Evolutionary conservation across 2,329 filamentous ascomycete genomes (phyloP), one percentile per base, ranked within the genome.

Genomic region (Chrysoporthe deuterocubensis): DNA sequence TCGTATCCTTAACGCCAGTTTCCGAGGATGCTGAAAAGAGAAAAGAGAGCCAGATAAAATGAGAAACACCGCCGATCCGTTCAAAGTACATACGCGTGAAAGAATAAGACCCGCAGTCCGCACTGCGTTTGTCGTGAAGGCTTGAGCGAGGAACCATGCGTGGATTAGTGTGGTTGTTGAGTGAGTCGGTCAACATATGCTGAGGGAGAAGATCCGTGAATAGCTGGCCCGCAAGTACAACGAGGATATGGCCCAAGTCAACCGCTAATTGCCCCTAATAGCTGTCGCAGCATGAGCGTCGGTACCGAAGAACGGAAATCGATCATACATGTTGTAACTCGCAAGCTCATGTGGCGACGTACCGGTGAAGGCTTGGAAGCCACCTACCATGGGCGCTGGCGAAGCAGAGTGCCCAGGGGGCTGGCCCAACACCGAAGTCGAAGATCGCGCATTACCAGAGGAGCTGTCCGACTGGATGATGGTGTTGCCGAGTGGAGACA

Each of bases 241-340:
- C 43, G n/a, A 52, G 21, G 69, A 52, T 54, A 71, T 46, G 37
- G 43, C 56, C 64, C 48, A 60, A 40, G 60, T 62, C 61, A 66
- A 62, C 56, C 43, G 54, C 68, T 70, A 70, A 62, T 67, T 72
- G 64, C 80, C 78, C 72, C 77, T 77, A 70, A 82, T 88, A 54
- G 84, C 84, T 74, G 84, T 82, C 57, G 83, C 78, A 65, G 82
- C 73, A 76, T 86, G 81, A 74, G 82, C 74, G 67, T 87, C 84
- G 65, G 81, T 71, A 57, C 78, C 77, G 75, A 78, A 81, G 61
- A 82, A 83, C 18, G 83, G 83, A 70, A 86, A 86, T 65, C 80
- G 81, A 68, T 84, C 81, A 74, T 79, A 77, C 71, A 80, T 72
- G 68, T 58, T 65, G 63, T 79, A 79, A 66, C 80, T 82, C 44